Percentiles rank a stretch among this genome's conserved stretches.
Conservation (phyloP, 169 alveolate species). For the Plasmodium adleri region DNA sequence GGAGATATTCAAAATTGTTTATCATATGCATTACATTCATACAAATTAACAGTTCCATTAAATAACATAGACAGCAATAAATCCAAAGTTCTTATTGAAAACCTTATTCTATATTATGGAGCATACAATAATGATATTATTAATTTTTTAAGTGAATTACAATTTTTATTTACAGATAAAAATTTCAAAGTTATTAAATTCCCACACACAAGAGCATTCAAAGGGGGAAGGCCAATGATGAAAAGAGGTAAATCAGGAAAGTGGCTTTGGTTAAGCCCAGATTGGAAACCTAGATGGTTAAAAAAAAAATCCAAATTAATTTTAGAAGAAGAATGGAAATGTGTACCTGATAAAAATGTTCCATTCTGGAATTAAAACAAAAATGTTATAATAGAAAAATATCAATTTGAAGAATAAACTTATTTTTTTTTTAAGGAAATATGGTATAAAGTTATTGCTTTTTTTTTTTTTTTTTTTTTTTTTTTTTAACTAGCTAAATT, state of each 20-base stretch:
- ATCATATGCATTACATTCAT: constrained; percentile 54
- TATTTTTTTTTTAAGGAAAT: neutral
- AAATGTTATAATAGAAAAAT: no score
- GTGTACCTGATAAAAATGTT: constrained; percentile 75
- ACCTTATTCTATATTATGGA: constrained; percentile 53
- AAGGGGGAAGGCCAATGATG: constrained; percentile 77
- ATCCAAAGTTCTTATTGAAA: constrained; percentile 75
- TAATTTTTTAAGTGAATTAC: constrained; percentile 42
- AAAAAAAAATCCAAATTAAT: constrained; percentile 52
- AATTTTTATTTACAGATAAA: constrained; percentile 64
- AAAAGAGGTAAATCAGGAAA: constrained; percentile 77
- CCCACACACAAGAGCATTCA: constrained; percentile 71
- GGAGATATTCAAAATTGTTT: constrained; percentile 24
- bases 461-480: no score
- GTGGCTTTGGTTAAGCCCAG: constrained; percentile 77
- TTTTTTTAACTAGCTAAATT: no score
- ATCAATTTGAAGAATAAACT: neutral
- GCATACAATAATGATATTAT: constrained; percentile 53
- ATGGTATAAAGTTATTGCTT: neutral
- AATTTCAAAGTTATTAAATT: constrained; percentile 42
- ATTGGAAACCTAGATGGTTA: constrained; percentile 78
- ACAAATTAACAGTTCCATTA: constrained; percentile 46
- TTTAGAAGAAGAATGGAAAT: constrained; percentile 75
- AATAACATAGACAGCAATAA: constrained; percentile 48
- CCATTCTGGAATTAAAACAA: constrained; percentile 73